These are phyloP conservation scores for Naganishia randhawae DNA, from an alignment of 768 basidiomycete species.

Conservation along the genomic window DNA sequence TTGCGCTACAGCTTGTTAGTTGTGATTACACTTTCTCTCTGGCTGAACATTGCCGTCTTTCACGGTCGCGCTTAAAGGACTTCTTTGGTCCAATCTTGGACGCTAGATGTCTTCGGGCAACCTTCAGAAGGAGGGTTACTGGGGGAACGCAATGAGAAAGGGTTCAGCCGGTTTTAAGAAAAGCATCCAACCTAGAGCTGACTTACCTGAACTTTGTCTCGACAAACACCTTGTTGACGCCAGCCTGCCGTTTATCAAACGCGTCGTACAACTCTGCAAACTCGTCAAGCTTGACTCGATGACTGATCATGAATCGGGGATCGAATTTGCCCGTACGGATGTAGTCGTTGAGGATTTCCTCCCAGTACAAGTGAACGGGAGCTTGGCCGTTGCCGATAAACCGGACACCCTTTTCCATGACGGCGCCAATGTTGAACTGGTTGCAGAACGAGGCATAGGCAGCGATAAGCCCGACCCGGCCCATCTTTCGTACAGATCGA, in stretches of 20 bases:
- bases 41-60: not conserved
- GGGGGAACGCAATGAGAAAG: not conserved
- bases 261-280: constrained; percentile 61
- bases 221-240: constrained; percentile 71
- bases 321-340: constrained; percentile 66
- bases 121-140: constrained; percentile 55
- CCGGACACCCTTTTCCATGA: constrained; percentile 73
- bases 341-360: constrained; percentile 63
- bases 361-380: constrained; percentile 70
- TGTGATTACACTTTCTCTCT: not conserved
- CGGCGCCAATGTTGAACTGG: constrained; percentile 58
- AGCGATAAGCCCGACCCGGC: constrained; percentile 63
- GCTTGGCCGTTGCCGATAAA: constrained; percentile 73
- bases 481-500: constrained; percentile 57
- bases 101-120: constrained; percentile 58
- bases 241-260: constrained; percentile 60
- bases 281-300: constrained; percentile 58
- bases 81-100: constrained; percentile 56
- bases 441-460: constrained; percentile 68
- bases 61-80: constrained; percentile 8
- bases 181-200: not conserved
- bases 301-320: constrained; percentile 55
- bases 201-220: constrained; percentile 55
- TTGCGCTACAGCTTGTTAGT: not conserved
- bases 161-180: not conserved